Evolutionary conservation across 768 basidiomycete species (phyloP), one percentile per base, ranked within the genome.

Genomic region (Lentinula edodes): DNA sequence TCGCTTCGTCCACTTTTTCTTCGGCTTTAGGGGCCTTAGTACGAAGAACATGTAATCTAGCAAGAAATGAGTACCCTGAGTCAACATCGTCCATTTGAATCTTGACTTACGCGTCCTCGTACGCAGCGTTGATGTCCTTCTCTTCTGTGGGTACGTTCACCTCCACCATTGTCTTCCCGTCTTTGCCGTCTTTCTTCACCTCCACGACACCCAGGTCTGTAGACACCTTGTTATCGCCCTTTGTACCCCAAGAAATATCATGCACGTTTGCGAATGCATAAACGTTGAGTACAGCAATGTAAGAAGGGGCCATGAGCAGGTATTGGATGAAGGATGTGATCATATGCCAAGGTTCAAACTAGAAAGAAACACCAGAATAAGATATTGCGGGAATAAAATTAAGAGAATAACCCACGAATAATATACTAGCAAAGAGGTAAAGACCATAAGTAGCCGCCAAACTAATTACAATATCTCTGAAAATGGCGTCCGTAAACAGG

Each of bases 271-370:
- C 86, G 66, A 93, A 93, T 87, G 88, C 89, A 68, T 95, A 94
- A 65, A 96, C 93, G 71, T 96, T 96, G 58, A 98, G 80, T 12
- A 98, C 91, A 59, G 89, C 84, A 70, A 96, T 96, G 68, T 95
- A 98, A 0, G 93, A 93, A 2, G 96, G 96, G 0, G 94, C 91
- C 80, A 98, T 86, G 63, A 97, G 81, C 23, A 91, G 72, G 69
- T 95, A 96, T 71, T 95, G 96, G n/a, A 95, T 32, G 75, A 98
- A 95, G 5, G 90, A 93, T 0, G 97, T 98, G 68, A 99, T 80
- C 93, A 99, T 91, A 72, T 99, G 97, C 93, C 95, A 97, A 2
- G 96, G 96, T 66, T 98, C 95, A 66, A 97, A 87, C 87, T 96
- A 45, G 6, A 52, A 68, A 57, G 58, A n/a, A 35, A 41, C 9